phyloP scores from a whole-genome alignment of 1,284 basidiomycete genomes.

The Xanthoconium separans region DNA sequence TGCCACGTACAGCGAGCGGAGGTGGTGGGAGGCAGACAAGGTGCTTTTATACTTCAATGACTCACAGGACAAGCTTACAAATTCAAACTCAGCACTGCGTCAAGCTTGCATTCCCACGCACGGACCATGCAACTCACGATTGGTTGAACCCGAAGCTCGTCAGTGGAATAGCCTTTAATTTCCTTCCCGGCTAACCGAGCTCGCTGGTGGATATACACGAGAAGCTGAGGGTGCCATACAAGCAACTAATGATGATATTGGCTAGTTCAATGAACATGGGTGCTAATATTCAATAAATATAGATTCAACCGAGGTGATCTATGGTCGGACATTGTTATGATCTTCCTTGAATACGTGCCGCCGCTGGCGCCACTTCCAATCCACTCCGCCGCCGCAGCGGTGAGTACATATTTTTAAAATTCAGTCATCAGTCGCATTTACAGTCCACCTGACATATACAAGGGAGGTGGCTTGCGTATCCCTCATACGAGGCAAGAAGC shows the following conservation, averaged over 20 bases:
- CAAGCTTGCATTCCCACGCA: constrained; percentile 44
- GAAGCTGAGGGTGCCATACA: no score
- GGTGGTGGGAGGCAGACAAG: constrained; percentile 36
- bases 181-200: no score
- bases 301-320: no score
- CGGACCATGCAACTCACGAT: constrained; percentile 30
- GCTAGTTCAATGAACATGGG: no score
- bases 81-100: constrained; percentile 42
- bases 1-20: constrained; percentile 36
- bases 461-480: neutral
- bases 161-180: no score
- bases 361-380: neutral
- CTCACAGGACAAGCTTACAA: constrained; percentile 37
- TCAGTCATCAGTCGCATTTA: neutral
- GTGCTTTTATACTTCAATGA: constrained; percentile 51
- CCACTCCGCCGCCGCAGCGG: neutral
- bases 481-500: neutral
- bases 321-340: no score
- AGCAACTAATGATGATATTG: no score
- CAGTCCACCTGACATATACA: neutral
- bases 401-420: neutral
- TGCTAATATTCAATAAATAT: no score
- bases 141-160: no score
- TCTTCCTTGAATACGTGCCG: neutral
- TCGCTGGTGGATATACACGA: no score